These are phyloP conservation scores for Wickerhamiella parazyma DNA, from an alignment of 805 yeast species.

Conservation along the genomic window DNA sequence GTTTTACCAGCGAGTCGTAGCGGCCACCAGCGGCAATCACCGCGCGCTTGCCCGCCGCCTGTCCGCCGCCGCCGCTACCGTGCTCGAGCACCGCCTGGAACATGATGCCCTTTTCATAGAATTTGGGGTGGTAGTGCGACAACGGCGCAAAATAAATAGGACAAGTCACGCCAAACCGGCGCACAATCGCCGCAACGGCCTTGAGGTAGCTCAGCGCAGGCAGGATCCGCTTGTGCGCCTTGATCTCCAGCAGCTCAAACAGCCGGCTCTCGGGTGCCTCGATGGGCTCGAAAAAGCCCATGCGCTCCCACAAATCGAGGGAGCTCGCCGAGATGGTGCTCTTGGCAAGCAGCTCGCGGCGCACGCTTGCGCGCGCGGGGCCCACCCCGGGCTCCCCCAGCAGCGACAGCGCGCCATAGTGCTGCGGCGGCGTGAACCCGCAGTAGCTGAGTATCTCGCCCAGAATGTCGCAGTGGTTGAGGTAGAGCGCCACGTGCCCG, in stretches of 20 bases:
- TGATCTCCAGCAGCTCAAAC: slow-evolving; percentile 56
- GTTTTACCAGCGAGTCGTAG: slow-evolving; percentile 59
- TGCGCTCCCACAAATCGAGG: slow-evolving; percentile 64
- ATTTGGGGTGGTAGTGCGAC: slow-evolving; percentile 67
- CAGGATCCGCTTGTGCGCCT: slow-evolving; percentile 51
- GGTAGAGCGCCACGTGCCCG: slow-evolving; percentile 41
- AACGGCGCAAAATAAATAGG: slow-evolving; percentile 62
- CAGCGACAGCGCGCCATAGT: slow-evolving; percentile 50
- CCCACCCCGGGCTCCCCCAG: slow-evolving; percentile 68
- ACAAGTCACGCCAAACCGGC: slow-evolving; percentile 45
- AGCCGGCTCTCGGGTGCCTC: slow-evolving; percentile 44
- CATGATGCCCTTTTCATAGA: slow-evolving; percentile 73
- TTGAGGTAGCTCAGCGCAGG: slow-evolving; percentile 47
- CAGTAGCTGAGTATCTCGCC: slow-evolving; percentile 71
- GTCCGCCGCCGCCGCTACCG: too few relatives aligned
- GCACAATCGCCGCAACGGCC: slow-evolving; percentile 41
- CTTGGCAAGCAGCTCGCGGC: slow-evolving; percentile 43
- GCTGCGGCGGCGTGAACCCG: slow-evolving; percentile 61
- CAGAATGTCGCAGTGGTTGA: slow-evolving; percentile 72
- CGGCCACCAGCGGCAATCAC: slow-evolving; percentile 89
- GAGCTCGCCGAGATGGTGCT: slow-evolving; percentile 70
- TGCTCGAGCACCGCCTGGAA: slow-evolving; percentile 71
- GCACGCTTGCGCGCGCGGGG: slow-evolving; percentile 46
- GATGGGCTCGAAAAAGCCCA: slow-evolving; percentile 61
- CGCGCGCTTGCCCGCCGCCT: slow-evolving; percentile 27